These are phyloP conservation scores for Blakeslea trispora DNA, from an alignment of 371 early-diverging fungal genomes.

Conservation along the genomic window DNA sequence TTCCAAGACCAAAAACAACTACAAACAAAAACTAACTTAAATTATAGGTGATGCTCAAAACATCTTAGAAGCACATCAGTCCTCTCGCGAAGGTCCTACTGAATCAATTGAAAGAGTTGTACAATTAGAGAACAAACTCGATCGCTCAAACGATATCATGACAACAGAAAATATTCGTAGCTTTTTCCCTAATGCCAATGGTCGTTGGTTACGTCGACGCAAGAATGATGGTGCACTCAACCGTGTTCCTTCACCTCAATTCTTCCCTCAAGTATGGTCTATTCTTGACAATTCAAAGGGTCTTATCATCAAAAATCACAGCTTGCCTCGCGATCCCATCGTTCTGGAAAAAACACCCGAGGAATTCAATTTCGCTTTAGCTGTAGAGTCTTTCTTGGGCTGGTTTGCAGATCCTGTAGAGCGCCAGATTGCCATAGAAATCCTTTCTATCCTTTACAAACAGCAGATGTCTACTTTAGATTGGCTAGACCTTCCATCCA, in stretches of 20 bases:
- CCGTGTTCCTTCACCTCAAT: constrained; percentile 69
- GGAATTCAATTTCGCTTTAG: constrained; percentile 76
- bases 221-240: constrained; percentile 86
- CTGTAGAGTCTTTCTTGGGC: constrained; percentile 73
- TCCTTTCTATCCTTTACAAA: constrained; percentile 64
- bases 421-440: constrained; percentile 78
- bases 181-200: constrained; percentile 62
- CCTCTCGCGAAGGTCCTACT: constrained; percentile 49
- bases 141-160: constrained; percentile 9
- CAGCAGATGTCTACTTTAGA: constrained; percentile 32
- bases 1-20: not conserved
- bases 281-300: constrained; percentile 65
- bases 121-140: constrained; percentile 11
- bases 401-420: constrained; percentile 79
- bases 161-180: constrained; percentile 38
- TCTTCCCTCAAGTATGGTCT: constrained; percentile 79
- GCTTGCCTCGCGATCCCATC: constrained; percentile 77
- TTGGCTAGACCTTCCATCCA: constrained; percentile 57
- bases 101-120: constrained; percentile 42
- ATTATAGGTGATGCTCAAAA: constrained; percentile 7
- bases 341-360: constrained; percentile 85
- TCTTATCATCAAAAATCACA: constrained; percentile 55
- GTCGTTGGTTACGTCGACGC: constrained; percentile 75
- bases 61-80: constrained; percentile 16
- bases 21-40: constrained; percentile 20